Evolutionary conservation across 1,284 basidiomycete genomes (phyloP).

Genomic region (Volvariella surrecta): DNA sequence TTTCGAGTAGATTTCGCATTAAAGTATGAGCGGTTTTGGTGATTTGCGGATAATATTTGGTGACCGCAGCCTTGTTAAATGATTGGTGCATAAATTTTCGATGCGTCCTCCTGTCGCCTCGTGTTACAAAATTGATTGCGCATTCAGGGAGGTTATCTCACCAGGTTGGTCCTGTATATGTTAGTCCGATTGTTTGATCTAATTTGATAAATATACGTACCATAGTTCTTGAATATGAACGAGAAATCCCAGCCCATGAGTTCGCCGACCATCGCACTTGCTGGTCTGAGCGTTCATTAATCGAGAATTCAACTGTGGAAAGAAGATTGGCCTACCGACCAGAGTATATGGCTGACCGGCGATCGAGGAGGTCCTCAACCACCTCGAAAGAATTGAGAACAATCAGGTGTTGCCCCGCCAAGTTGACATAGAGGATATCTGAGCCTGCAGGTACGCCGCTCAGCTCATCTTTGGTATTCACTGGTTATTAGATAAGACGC

Average conservation of each 20-base stretch:
- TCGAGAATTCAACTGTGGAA: not conserved
- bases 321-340: slow-evolving; percentile 16
- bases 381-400: slow-evolving; percentile 26
- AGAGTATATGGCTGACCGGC: slow-evolving; percentile 30
- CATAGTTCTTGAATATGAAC: not conserved
- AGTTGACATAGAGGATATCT: slow-evolving; percentile 4
- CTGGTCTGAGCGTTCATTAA: not conserved
- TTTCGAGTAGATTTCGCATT: slow-evolving; percentile 15
- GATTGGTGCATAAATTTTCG: slow-evolving; percentile 10
- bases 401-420: slow-evolving; percentile 3
- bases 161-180: not conserved
- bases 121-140: not conserved
- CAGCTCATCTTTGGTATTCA: not conserved
- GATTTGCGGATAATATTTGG: slow-evolving; percentile 7
- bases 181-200: not conserved
- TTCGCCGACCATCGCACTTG: not conserved
- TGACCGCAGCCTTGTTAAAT: slow-evolving; percentile 4
- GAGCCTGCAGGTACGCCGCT: not conserved
- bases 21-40: slow-evolving; percentile 12
- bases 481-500: not conserved
- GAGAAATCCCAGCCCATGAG: slow-evolving; percentile 14
- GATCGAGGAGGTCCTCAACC: slow-evolving; percentile 31
- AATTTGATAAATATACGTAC: not conserved
- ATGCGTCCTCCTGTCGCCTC: slow-evolving; percentile 3
- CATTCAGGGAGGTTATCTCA: not conserved